A percentile compares a stretch with the other conserved stretches of the same genome.
phyloP scores from a whole-genome alignment of 257 asterid genomes.

The Jaltomata sinuosa region DNA sequence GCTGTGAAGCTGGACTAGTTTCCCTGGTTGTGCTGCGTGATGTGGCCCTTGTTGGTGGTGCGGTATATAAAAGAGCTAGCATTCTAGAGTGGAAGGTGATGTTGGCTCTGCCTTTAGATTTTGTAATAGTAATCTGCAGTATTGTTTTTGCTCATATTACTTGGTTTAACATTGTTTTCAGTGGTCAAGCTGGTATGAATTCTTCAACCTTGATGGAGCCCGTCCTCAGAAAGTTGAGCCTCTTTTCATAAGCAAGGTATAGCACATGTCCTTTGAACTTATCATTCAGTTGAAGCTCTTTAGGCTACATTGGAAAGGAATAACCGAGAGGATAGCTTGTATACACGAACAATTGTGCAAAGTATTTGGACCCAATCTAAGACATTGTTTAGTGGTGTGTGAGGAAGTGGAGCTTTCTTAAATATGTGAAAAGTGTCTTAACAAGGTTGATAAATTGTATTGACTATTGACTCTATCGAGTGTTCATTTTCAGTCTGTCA shows the following conservation, averaged over 20 bases:
- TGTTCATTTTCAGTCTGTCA: neutral
- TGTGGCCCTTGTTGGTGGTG: slow-evolving; percentile 82
- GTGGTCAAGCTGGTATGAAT: slow-evolving; percentile 69
- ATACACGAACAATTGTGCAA: neutral
- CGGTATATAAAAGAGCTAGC: slow-evolving; percentile 70
- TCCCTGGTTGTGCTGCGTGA: slow-evolving; percentile 77
- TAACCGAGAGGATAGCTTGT: neutral
- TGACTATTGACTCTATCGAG: neutral
- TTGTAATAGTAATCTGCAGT: neutral
- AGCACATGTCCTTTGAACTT: neutral
- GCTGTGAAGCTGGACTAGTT: slow-evolving; percentile 75
- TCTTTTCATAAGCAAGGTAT: slow-evolving; percentile 86
- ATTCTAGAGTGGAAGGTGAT: slow-evolving; percentile 70
- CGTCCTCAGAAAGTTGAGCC: slow-evolving; percentile 71
- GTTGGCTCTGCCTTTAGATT: neutral
- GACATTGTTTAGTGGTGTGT: neutral
- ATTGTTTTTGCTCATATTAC: slow-evolving; percentile 8
- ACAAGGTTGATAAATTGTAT: neutral
- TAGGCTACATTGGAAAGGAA: neutral
- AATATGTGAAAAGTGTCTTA: neutral
- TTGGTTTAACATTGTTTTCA: slow-evolving; percentile 13
- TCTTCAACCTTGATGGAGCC: slow-evolving; percentile 75
- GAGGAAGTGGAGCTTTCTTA: neutral
- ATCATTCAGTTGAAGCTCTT: neutral
- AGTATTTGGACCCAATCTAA: neutral